phyloP scores from a whole-genome alignment of 148 eudicot species.

The Silene latifolia region DNA sequence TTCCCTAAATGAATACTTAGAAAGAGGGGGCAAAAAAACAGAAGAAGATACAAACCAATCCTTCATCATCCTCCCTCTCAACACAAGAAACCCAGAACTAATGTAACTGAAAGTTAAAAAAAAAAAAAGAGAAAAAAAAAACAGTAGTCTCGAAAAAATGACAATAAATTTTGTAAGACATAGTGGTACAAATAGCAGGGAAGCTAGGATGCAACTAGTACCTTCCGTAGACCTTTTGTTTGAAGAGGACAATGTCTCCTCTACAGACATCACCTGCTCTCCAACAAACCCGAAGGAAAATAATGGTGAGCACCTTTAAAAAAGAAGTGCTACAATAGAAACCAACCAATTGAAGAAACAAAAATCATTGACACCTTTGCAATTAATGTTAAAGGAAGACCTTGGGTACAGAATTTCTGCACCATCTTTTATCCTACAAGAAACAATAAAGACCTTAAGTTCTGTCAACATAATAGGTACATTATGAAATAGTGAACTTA shows the following conservation, averaged over 20 bases:
- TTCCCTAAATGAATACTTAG: not conserved
- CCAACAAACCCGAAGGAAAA: not conserved
- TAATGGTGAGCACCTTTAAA: not conserved
- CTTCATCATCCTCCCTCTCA: not conserved
- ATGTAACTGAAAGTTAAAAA: not conserved
- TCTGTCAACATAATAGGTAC: not conserved
- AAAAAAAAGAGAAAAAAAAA: not conserved
- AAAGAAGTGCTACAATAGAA: conserved; percentile 1
- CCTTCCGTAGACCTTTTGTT: conserved; percentile 68
- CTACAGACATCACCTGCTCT: conserved; percentile 82
- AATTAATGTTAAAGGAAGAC: conserved; percentile 62
- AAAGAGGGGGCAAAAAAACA: too few species aligned
- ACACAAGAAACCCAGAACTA: not conserved
- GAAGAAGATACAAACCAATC: not conserved
- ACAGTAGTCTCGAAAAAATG: not conserved
- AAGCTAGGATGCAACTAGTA: conserved; percentile 21
- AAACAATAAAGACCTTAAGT: conserved; percentile 10
- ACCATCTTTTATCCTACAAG: conserved; percentile 64
- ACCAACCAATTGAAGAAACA: not conserved
- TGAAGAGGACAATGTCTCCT: conserved; percentile 81
- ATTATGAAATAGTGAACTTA: not conserved
- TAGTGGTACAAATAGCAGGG: not conserved
- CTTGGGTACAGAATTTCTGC: conserved; percentile 69
- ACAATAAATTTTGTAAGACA: not conserved
- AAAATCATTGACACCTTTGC: conserved; percentile 52